These are phyloP conservation scores for Paramecium bursaria DNA, from an alignment of 73 alveolate genomes.

Conservation along the genomic window DNA sequence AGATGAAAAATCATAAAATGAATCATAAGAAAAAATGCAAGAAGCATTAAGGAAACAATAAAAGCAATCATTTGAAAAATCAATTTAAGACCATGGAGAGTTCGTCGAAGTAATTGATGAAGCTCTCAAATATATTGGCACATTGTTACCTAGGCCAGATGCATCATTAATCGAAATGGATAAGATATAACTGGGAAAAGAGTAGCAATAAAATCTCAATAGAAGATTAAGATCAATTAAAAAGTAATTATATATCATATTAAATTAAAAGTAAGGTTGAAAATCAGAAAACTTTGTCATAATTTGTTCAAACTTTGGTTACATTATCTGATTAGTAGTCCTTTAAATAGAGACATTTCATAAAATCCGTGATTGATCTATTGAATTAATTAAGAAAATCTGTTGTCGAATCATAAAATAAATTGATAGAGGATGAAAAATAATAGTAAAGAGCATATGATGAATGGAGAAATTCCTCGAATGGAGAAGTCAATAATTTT, in stretches of 20 bases:
- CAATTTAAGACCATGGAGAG: slow-evolving; percentile 26
- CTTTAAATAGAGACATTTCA: slow-evolving; percentile 49
- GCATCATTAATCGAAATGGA: slow-evolving; percentile 51
- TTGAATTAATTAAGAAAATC: slow-evolving; percentile 23
- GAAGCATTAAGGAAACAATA: slow-evolving; percentile 46
- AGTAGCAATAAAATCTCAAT: slow-evolving; percentile 10
- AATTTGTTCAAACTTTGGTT: not conserved
- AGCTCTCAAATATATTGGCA: slow-evolving; percentile 18
- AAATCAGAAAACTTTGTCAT: not conserved
- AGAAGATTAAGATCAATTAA: slow-evolving; percentile 49
- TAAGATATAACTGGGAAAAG: slow-evolving; percentile 27
- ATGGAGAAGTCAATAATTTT: slow-evolving; percentile 43
- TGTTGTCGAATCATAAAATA: slow-evolving; percentile 31
- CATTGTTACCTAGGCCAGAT: slow-evolving; percentile 54
- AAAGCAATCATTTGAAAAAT: slow-evolving; percentile 19
- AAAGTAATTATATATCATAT: slow-evolving; percentile 24
- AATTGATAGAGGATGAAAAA: slow-evolving; percentile 25
- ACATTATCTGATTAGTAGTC: slow-evolving; percentile 13
- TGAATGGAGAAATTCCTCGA: slow-evolving; percentile 22
- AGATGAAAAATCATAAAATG: slow-evolving; percentile 10
- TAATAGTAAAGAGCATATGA: slow-evolving; percentile 19
- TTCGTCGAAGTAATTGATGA: slow-evolving; percentile 12
- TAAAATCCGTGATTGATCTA: slow-evolving; percentile 21
- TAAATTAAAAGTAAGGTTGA: not conserved
- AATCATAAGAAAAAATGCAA: slow-evolving; percentile 16